Evolutionary conservation across 495 filamentous ascomycete genomes (phyloP).

Genomic region (Parathielavia hyrcaniae): DNA sequence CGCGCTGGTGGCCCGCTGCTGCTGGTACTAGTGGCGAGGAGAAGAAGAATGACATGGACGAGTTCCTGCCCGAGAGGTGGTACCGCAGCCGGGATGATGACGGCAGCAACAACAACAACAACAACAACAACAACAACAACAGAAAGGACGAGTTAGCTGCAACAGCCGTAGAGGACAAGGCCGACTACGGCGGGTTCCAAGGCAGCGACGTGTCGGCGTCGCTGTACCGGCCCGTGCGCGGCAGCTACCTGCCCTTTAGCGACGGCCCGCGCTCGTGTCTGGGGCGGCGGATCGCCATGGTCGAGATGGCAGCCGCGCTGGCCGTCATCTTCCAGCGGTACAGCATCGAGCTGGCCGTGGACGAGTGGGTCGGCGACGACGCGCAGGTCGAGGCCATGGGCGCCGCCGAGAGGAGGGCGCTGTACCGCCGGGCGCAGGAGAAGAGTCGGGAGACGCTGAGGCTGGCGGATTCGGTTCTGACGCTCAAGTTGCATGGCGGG

Average conservation of each 20-base stretch:
- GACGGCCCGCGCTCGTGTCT: constrained; percentile 65
- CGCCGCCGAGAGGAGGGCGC: constrained; percentile 38
- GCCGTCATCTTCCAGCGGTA: constrained; percentile 58
- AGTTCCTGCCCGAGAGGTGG: constrained; percentile 45
- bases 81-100: constrained; percentile 28
- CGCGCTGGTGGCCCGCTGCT: constrained; percentile 57
- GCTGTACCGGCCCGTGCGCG: constrained; percentile 55
- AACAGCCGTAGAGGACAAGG: constrained; percentile 30
- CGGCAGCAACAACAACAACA: too few species aligned
- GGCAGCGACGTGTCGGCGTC: constrained; percentile 48
- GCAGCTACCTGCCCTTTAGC: constrained; percentile 65
- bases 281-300: constrained; percentile 67
- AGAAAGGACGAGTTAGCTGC: constrained; percentile 12
- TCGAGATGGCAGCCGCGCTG: constrained; percentile 64
- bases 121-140: too few species aligned
- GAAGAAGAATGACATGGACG: constrained; percentile 39
- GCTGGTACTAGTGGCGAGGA: too few species aligned
- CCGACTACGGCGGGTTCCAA: constrained; percentile 51
- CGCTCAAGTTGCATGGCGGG: constrained; percentile 54
- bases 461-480: constrained; percentile 50
- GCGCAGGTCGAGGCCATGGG: constrained; percentile 53
- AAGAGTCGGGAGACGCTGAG: constrained; percentile 42
- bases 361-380: constrained; percentile 54
- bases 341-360: constrained; percentile 60
- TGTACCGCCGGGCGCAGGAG: constrained; percentile 51